Conservation (phyloP, 1,284 basidiomycete species). For the Malassezia furfur region DNA sequence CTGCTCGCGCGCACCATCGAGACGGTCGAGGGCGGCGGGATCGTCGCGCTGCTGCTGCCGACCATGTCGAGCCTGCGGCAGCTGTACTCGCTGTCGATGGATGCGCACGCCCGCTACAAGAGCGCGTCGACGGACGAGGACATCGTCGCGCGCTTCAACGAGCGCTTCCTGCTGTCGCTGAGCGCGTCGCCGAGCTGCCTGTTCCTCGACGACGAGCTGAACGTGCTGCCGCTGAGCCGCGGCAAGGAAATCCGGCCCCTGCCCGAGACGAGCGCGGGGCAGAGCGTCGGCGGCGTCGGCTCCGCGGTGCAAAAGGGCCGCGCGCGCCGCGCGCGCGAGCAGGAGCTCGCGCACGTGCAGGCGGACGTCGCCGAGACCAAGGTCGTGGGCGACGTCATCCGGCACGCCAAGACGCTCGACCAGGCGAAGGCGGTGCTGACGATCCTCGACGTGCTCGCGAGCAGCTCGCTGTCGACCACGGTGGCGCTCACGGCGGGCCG, state of each 20-base stretch:
- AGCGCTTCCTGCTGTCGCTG: slow-evolving; percentile 64
- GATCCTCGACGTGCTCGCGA: slow-evolving; percentile 42
- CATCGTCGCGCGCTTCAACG: slow-evolving; percentile 91
- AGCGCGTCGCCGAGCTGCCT: slow-evolving; percentile 79
- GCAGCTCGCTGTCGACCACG: slow-evolving; percentile 68
- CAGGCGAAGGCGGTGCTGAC: slow-evolving; percentile 53
- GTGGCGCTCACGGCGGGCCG: slow-evolving; percentile 88
- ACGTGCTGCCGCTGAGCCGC: slow-evolving; percentile 90
- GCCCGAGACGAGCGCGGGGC: slow-evolving; percentile 52
- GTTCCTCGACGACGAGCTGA: slow-evolving; percentile 92
- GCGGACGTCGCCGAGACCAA: slow-evolving; percentile 72
- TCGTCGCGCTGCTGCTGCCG: slow-evolving; percentile 82
- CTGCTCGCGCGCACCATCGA: slow-evolving; percentile 92
- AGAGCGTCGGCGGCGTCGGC: slow-evolving; percentile 29
- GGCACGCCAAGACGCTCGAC: slow-evolving; percentile 84
- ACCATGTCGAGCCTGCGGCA: slow-evolving; percentile 90
- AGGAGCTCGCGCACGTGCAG: slow-evolving; percentile 72
- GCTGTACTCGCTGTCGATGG: slow-evolving; percentile 94
- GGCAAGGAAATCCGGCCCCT: slow-evolving; percentile 80
- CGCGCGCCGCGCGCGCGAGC: slow-evolving; percentile 50
- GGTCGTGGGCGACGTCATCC: slow-evolving; percentile 78
- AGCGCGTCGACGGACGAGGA: slow-evolving; percentile 74
- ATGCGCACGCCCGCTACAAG: slow-evolving; percentile 62
- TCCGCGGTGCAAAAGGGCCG: slow-evolving; percentile 53
- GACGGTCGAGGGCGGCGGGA: slow-evolving; percentile 92